Conservation (phyloP, 768 basidiomycete genomes). For the Boletus huronensis region DNA sequence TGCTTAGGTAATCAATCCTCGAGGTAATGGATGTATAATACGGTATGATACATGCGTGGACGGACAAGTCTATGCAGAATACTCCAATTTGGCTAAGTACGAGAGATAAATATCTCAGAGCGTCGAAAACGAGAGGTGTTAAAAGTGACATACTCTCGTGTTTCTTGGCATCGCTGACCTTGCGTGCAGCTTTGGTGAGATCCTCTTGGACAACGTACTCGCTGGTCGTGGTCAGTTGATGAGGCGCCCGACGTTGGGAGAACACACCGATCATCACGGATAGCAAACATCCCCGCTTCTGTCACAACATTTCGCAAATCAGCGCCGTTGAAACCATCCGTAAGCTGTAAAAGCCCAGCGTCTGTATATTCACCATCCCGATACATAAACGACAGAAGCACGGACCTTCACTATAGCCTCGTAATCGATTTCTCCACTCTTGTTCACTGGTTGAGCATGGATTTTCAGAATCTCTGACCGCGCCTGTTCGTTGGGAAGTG, state of each 20-base stretch:
- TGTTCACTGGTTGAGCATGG: slow-evolving; percentile 91
- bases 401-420: slow-evolving; percentile 94
- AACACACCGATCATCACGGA: slow-evolving; percentile 84
- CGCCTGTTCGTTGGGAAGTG: slow-evolving; percentile 95
- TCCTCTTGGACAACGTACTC: slow-evolving; percentile 95
- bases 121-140: neutral
- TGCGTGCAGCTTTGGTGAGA: slow-evolving; percentile 91
- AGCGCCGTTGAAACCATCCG: slow-evolving; percentile 93
- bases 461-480: slow-evolving; percentile 97
- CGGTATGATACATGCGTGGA: slow-evolving; percentile 24
- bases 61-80: slow-evolving; percentile 34
- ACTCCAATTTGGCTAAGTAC: slow-evolving; percentile 41
- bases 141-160: slow-evolving; percentile 76
- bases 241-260: neutral
- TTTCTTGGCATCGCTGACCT: slow-evolving; percentile 95
- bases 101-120: neutral
- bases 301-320: slow-evolving; percentile 94
- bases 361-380: neutral
- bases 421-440: slow-evolving; percentile 93
- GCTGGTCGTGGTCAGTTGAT: slow-evolving; percentile 35
- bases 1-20: slow-evolving; percentile 14
- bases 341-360: slow-evolving; percentile 47
- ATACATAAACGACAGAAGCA: neutral
- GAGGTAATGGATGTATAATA: neutral
- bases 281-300: slow-evolving; percentile 98